Percentiles rank a stretch among this genome's conserved stretches.
Evolutionary conservation across 2,329 filamentous ascomycete species (phyloP).

Genomic region (Claviceps sp.): DNA sequence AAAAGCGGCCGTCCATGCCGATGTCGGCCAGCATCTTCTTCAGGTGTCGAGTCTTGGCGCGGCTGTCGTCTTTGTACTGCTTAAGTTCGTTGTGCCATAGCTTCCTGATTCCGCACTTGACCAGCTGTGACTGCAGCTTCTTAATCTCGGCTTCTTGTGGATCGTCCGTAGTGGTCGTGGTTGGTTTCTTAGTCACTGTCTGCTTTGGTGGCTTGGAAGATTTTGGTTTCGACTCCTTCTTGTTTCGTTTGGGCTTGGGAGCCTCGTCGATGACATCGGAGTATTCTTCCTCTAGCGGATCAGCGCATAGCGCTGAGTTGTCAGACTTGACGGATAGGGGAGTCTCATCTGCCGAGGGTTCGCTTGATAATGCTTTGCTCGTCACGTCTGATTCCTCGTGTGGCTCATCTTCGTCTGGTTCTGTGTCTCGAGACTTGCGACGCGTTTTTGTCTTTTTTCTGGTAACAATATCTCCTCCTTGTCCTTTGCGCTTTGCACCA

Average conservation of each 20-base stretch:
- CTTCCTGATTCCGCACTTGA: conserved; percentile 86
- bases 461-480: not conserved
- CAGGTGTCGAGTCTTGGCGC: conserved; percentile 72
- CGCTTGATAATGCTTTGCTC: conserved; percentile 6
- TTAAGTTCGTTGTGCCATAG: conserved; percentile 82
- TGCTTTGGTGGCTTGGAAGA: conserved; percentile 17
- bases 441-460: conserved; percentile 3
- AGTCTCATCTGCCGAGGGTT: conserved; percentile 9
- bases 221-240: conserved; percentile 26
- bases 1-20: conserved; percentile 84
- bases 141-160: conserved; percentile 73
- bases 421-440: conserved; percentile 7
- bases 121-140: conserved; percentile 69
- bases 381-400: conserved; percentile 7
- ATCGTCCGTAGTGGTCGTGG: conserved; percentile 23
- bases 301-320: conserved; percentile 8
- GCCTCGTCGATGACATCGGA: conserved; percentile 58
- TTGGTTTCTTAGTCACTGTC: conserved; percentile 16
- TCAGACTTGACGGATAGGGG: conserved; percentile 10
- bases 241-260: conserved; percentile 44
- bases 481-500: not conserved
- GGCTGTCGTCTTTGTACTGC: conserved; percentile 53
- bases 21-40: conserved; percentile 64
- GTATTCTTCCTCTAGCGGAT: conserved; percentile 20
- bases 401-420: conserved; percentile 5